These are phyloP conservation scores for Trebouxia sp. DNA, from an alignment of 139 green algal genomes.

Conservation along the genomic window DNA sequence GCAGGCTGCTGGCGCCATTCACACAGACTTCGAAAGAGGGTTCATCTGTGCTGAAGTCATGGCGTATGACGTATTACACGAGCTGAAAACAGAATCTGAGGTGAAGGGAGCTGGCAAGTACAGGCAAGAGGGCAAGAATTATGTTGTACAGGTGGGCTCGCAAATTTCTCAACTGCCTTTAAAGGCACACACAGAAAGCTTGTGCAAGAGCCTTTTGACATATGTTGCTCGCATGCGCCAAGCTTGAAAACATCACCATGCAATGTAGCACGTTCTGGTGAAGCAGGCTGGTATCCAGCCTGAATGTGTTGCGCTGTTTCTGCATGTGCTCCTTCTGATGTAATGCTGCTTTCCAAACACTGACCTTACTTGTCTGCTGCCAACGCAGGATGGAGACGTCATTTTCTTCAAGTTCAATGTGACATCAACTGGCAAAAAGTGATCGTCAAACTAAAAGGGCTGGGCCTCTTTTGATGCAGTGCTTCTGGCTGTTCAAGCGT, in stretches of 20 bases:
- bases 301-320: no score
- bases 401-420: constrained; percentile 95
- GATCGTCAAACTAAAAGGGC: no score
- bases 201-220: neutral
- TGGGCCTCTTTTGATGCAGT: no score
- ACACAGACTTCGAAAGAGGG: constrained; percentile 97
- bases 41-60: constrained; percentile 99
- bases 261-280: neutral
- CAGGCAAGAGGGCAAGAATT: constrained; percentile 96
- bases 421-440: constrained; percentile 41
- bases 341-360: no score
- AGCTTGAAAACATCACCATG: neutral
- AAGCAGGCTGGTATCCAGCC: no score
- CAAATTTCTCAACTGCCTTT: no score
- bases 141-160: constrained; percentile 68
- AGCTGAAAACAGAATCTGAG: constrained; percentile 74
- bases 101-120: constrained; percentile 97
- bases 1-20: constrained; percentile 94
- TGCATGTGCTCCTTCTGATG: no score
- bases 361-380: neutral
- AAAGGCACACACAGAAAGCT: neutral
- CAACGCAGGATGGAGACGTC: constrained; percentile 81
- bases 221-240: neutral
- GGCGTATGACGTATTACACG: constrained; percentile 82
- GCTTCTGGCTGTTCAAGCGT: no score